A percentile compares a stretch with the other conserved stretches of the same genome.
These are phyloP conservation scores for Immersiporthe knoxdaviesiana DNA, from an alignment of 2,329 filamentous ascomycete species.

Conservation along the genomic window DNA sequence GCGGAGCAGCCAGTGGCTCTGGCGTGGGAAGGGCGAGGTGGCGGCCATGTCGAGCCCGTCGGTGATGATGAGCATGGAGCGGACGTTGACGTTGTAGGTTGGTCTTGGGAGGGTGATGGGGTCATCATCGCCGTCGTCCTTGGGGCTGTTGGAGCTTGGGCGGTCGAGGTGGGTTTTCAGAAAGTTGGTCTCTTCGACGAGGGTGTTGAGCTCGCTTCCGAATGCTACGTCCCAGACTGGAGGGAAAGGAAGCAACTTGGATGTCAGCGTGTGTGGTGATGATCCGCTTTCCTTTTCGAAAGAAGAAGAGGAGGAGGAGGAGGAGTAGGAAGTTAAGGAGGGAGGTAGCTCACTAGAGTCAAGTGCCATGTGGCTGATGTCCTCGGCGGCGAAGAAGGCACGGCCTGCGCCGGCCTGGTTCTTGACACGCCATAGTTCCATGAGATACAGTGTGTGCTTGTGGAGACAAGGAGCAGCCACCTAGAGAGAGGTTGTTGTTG, in stretches of 20 bases:
- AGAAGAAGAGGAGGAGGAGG: not conserved
- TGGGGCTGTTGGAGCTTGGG: not conserved
- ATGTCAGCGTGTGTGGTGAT: not conserved
- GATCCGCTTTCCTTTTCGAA: not conserved
- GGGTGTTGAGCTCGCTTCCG: constrained; percentile 13
- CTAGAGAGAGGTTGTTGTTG: not conserved
- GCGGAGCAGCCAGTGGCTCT: constrained; percentile 12
- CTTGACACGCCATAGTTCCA: constrained; percentile 23
- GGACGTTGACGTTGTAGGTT: constrained; percentile 13
- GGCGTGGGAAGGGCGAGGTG: constrained; percentile 17
- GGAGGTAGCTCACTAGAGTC: constrained; percentile 16
- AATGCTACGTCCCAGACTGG: constrained; percentile 23
- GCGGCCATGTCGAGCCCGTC: constrained; percentile 13
- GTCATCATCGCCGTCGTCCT: not conserved
- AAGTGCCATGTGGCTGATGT: constrained; percentile 25
- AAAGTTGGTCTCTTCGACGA: constrained; percentile 11
- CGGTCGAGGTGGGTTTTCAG: not conserved
- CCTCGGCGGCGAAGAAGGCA: constrained; percentile 11
- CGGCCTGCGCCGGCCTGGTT: constrained; percentile 2
- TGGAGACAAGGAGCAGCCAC: constrained; percentile 22
- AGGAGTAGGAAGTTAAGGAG: not conserved
- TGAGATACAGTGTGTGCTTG: constrained; percentile 13
- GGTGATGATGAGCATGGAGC: constrained; percentile 19
- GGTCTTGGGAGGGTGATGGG: constrained; percentile 15
- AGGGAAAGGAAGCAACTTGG: too few relatives aligned